Evolutionary conservation across 2,329 filamentous ascomycete species (phyloP).

Genomic region (Ceratocystis cubensis): DNA sequence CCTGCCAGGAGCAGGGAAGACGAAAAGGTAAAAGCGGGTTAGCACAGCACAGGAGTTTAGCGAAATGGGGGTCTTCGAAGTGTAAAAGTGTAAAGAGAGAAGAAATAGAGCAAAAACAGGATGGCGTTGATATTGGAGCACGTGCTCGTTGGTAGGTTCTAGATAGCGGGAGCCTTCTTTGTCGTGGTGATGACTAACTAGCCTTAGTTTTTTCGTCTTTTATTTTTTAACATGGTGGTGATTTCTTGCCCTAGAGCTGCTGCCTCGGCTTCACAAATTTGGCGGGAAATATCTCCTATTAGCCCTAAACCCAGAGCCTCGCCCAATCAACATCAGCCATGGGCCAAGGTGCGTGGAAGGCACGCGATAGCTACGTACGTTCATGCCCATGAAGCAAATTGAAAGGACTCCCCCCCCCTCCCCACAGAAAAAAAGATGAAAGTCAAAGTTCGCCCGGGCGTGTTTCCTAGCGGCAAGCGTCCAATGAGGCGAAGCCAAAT

Average conservation of each 20-base stretch:
- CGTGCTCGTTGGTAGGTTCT: neutral
- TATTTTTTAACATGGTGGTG: no score
- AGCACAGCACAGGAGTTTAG: neutral
- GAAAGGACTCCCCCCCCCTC: no score
- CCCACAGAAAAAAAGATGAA: no score
- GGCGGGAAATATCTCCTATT: no score
- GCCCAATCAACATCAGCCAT: no score
- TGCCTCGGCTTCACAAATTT: no score
- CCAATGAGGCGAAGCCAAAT: slow-evolving; percentile 3
- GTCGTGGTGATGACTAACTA: neutral
- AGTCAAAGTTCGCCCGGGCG: neutral
- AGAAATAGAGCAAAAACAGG: neutral
- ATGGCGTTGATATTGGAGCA: neutral
- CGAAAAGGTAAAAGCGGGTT: neutral
- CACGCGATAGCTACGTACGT: no score
- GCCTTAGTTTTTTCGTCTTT: no score
- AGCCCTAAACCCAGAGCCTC: no score
- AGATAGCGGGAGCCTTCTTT: neutral
- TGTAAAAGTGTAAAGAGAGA: neutral
- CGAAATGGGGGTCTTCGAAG: neutral
- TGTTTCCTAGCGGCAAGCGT: neutral
- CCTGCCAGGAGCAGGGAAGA: neutral
- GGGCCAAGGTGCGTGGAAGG: no score
- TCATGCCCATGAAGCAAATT: no score
- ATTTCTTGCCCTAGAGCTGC: no score